Percentiles rank a stretch among this genome's conserved stretches.
Evolutionary conservation across 1,284 basidiomycete species (phyloP).

Genomic region (Ceratobasidium sp.): DNA sequence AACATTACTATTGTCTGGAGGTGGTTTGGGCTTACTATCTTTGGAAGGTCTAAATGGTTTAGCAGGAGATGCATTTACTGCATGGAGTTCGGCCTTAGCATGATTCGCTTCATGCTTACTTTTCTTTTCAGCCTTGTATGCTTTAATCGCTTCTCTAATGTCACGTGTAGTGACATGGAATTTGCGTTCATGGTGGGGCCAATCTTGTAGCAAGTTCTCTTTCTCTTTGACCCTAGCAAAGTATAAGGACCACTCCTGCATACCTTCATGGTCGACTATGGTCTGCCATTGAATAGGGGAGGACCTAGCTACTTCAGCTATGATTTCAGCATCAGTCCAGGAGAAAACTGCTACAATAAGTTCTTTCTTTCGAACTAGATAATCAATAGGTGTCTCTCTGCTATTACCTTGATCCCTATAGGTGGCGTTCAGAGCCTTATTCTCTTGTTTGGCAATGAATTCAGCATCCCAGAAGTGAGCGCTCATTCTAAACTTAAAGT

Average conservation of each 20-base stretch:
- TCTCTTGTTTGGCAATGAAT: not conserved
- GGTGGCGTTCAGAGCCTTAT: not conserved
- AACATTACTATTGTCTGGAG: not conserved
- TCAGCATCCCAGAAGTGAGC: not conserved
- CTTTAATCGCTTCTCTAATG: slow-evolving; percentile 4
- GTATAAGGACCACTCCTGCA: not conserved
- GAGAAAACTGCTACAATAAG: not conserved
- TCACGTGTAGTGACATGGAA: not conserved
- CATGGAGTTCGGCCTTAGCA: not conserved
- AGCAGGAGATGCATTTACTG: not conserved
- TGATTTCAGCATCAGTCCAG: slow-evolving; percentile 3
- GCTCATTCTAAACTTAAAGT: not conserved
- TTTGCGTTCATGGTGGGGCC: not conserved
- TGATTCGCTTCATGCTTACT: not conserved
- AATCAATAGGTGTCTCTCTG: not conserved
- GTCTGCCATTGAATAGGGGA: not conserved
- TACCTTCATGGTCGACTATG: not conserved
- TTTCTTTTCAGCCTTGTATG: slow-evolving; percentile 10
- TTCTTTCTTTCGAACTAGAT: not conserved
- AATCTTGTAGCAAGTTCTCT: not conserved
- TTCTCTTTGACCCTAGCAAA: not conserved
- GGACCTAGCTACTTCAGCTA: not conserved
- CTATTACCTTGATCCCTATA: not conserved
- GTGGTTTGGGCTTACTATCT: not conserved
- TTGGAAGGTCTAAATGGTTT: not conserved